Conservation (phyloP, 177 flowering plant species). For the Telopea speciosissima region DNA sequence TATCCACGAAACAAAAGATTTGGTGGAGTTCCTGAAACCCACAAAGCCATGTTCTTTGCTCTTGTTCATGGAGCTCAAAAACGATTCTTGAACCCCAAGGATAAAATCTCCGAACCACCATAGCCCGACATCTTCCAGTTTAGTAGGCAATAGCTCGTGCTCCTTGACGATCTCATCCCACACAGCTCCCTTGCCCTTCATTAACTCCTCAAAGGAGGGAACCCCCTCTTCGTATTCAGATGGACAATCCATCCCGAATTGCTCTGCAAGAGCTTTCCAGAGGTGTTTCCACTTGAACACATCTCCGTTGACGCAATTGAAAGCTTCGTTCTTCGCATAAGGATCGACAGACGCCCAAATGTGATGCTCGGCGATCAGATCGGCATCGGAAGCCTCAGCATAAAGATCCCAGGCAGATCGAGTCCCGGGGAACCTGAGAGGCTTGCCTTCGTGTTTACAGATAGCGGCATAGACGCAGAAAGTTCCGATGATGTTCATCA, state of each 20-base stretch:
- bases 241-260: slow-evolving; percentile 53
- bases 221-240: slow-evolving; percentile 29
- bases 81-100: slow-evolving; percentile 12
- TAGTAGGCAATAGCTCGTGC: slow-evolving; percentile 42
- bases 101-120: slow-evolving; percentile 64
- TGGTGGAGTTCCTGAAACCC: slow-evolving; percentile 67
- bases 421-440: slow-evolving; percentile 52
- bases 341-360: slow-evolving; percentile 84
- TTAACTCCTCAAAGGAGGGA: slow-evolving; percentile 39
- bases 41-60: slow-evolving; percentile 83
- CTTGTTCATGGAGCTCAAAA: slow-evolving; percentile 66
- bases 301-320: slow-evolving; percentile 71
- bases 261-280: slow-evolving; percentile 68
- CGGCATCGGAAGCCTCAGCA: slow-evolving; percentile 58
- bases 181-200: slow-evolving; percentile 60
- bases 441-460: slow-evolving; percentile 54
- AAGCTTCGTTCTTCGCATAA: slow-evolving; percentile 70
- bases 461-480: slow-evolving; percentile 68
- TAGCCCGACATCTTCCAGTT: slow-evolving; percentile 49
- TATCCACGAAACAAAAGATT: slow-evolving; percentile 57
- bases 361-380: slow-evolving; percentile 81
- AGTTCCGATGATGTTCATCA: slow-evolving; percentile 56
- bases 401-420: slow-evolving; percentile 49
- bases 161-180: slow-evolving; percentile 80
- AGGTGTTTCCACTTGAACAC: slow-evolving; percentile 83